Conservation (phyloP, 78 protist species). For the Tieghemostelium lacteum region DNA sequence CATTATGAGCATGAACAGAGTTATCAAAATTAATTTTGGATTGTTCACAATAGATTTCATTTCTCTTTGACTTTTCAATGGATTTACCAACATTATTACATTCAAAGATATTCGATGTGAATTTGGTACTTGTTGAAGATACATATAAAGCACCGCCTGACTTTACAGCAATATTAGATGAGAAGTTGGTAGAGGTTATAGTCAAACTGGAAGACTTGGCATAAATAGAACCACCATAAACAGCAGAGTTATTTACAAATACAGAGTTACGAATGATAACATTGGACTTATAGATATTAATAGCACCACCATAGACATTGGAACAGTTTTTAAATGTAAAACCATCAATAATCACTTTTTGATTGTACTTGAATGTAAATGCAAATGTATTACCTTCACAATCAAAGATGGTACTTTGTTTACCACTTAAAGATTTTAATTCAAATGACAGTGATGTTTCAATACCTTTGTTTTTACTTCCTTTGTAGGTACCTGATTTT, state of each 20-base stretch:
- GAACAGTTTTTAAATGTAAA: background rate
- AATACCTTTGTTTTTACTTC: background rate
- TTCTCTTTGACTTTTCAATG: background rate
- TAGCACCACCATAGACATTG: background rate
- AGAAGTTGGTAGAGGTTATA: background rate
- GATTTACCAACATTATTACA: background rate
- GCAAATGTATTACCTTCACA: background rate
- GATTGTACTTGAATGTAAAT: too few relatives aligned
- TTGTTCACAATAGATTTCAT: background rate
- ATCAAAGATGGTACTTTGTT: background rate
- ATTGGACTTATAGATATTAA: background rate
- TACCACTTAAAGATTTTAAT: too few relatives aligned
- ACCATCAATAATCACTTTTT: background rate
- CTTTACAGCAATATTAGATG: background rate
- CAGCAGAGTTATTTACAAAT: background rate
- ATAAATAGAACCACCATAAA: background rate
- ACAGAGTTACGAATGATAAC: background rate
- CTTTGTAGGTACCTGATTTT: background rate
- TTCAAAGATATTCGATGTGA: background rate
- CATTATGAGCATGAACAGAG: background rate
- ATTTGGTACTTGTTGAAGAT: background rate
- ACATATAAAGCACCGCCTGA: conserved; percentile 33
- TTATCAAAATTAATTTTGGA: background rate
- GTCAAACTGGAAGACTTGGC: background rate
- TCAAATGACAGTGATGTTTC: background rate